Evolutionary conservation across 495 filamentous ascomycete species (phyloP), one percentile per base, ranked within the genome.

Genomic region (Amorphotheca resinae): DNA sequence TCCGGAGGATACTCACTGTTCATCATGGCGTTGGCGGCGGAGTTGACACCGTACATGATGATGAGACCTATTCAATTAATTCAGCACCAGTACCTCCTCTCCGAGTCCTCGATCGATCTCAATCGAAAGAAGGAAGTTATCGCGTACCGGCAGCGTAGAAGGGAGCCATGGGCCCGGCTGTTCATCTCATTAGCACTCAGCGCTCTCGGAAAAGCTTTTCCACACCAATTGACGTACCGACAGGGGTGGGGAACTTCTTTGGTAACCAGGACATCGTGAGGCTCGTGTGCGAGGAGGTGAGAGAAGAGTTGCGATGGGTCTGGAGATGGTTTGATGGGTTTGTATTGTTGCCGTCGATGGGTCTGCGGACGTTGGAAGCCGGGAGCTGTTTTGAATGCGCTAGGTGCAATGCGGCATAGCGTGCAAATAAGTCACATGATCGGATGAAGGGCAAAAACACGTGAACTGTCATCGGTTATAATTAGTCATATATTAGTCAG

Each of bases 81-180:
- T 68, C 38, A 70, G 61, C 56, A 57, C 53, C 40, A 21, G 12
- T 37, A 33, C n/a, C 7, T 25, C 38, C 16, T 7, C n/a, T 7
- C n/a, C 22, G 8, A n/a, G 32, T n/a, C 15, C 0, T 12, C 22
- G 20, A 14, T 34, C 39, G 16, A 41, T 25, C 0, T 23, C 23
- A 18, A 28, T 39, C 30, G 21, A 9, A 41, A 23, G 16, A 5
- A 44, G 33, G 36, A 14, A 5, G 41, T 22, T 14, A 7, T 11
- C 20, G 51, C 87, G 60, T 89, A 96, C 89, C 87, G 60, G 89
- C 88, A 68, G 74, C 68, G 73, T 81, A 93, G 77, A 95, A 96
- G 42, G 89, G 89, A 58, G 73, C 77, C 77, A 93, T 74, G 50
- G 88, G 87, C 69, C 72, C 66, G 68, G 83, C 89, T 96, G 63